Evolutionary conservation across 805 yeast genomes (phyloP), one percentile per base, ranked within the genome.

Genomic region (Kodamaea nitidulidarum): DNA sequence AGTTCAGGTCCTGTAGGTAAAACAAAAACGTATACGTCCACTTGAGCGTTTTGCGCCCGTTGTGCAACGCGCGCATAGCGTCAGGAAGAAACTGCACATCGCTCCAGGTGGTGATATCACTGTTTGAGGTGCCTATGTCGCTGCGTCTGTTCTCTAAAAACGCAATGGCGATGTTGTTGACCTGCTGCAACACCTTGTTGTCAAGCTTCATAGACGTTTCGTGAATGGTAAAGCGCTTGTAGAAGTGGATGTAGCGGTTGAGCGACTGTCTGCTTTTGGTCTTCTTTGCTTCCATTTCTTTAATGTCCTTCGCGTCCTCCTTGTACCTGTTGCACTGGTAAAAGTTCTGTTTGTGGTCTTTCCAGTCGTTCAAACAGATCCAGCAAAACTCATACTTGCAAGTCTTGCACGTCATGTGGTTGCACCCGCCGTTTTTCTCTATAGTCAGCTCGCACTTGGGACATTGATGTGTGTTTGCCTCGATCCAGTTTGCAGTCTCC

Each of bases 351-450:
- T 78, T 79, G 62, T 91, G 98, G 11, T 61, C 62, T 0, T 56
- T 52, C 98, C 98, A 91, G 24, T 68, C 74, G 3, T 81, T 81
- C 45, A 77, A 57, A 60, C 98, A 93, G 28, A 90, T 79, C 98
- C 98, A 93, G 60, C 98, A 93, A 55, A 88, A 93, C 56, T 90
- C 86, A 56, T 76, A 62, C 9, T 58, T 55, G 59, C 98, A 93
- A 42, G 78, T 81, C 3, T 76, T 68, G 59, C 98, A 93, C 1
- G 80, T 74, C 96, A 93, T 91, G 62, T 93, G 98, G 61, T 91
- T 91, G 63, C 98, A 93, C 0, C 98, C 98, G 15, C 97, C 98
- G 55, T 84, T 84, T 52, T 91, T 88, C 56, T 93, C 97, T 46
- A 91, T 93, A 20, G 79, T 67, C 1, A 88, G 67, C 7, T 66